Base-by-base conservation (phyloP, 225 moss, liverwort and hornwort genomes). In the Climacium dendroides region DNA sequence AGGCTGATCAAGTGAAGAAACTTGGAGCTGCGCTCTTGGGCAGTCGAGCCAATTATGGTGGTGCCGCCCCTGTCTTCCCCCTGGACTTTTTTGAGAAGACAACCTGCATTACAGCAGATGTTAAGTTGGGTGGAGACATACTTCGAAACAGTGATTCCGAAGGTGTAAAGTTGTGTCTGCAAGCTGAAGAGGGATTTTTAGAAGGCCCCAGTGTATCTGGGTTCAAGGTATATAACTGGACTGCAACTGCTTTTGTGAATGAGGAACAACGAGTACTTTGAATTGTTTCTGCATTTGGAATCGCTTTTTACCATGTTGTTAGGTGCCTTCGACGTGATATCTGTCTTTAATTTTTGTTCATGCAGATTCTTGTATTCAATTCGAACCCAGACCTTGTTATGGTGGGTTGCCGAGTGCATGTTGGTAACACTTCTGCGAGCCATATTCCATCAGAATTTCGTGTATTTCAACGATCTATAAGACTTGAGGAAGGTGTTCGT, bases 71-170 rank as follows among this genome's bases (percentile, higher is more conserved):
- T 70, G 94, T 94, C 64, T 99, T 99, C 85, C 96, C 99, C 43
- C 90, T 99, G 63, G 99, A 99, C 74, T 99, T 99, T 87, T 99
- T 99, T 89, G 99, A 99, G 90, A 96, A 95, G 87, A 97, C 99
- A 60, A 94, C 94, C 28, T 99, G 99, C 90, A 99, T 99, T 83
- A 99, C 99, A 29, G 83, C 94, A 55, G 99, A 99, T 87, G 90
- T 99, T 53, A 99, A 96, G 88, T 89, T 99, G 91, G 99, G 99
- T 79, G 99, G 99, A 34, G 99, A 99, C 85, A 94, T 96, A 79
- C 95, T 97, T 89, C 94, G 95, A 78, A 99, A 99, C 86, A 97
- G 92, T 86, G 99, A 99, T 90, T 96, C 97, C 11, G 99, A 99
- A 89, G 94, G 95, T 90, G 95, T 96, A 19, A 99, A 97, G 83